Percentiles rank a stretch among this genome's conserved stretches.
Conservation (phyloP, 2,329 filamentous ascomycete species). For the Curvularia sp. region DNA sequence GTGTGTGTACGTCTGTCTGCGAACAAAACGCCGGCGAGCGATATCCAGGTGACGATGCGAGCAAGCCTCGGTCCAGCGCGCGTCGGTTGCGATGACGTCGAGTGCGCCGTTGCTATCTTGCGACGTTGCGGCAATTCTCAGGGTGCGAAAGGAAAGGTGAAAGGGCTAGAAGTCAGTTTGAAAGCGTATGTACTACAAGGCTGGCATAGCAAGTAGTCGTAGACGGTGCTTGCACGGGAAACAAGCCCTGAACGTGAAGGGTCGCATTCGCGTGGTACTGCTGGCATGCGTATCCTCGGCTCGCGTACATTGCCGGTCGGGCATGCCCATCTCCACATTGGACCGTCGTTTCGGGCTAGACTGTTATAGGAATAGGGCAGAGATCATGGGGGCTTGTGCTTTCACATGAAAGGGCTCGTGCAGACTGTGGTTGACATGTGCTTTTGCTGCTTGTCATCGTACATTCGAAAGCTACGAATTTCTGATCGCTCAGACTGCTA, state of each 20-base stretch:
- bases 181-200: constrained; percentile 14
- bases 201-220: constrained; percentile 11
- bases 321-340: constrained; percentile 39
- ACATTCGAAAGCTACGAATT: neutral
- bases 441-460: constrained; percentile 8
- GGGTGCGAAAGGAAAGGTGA: neutral
- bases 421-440: constrained; percentile 24
- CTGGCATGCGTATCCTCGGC: constrained; percentile 43
- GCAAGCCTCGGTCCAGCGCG: constrained; percentile 36
- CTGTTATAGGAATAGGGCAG: constrained; percentile 19
- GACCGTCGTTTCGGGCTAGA: constrained; percentile 25
- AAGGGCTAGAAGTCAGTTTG: neutral
- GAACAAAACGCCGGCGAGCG: constrained; percentile 11
- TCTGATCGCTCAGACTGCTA: too few relatives aligned
- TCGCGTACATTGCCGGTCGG: constrained; percentile 42
- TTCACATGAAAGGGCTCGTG: constrained; percentile 38
- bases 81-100: constrained; percentile 27
- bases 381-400: constrained; percentile 16
- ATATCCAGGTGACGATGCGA: constrained; percentile 4
- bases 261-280: constrained; percentile 26
- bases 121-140: neutral
- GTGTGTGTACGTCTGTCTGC: constrained; percentile 2
- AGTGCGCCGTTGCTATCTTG: constrained; percentile 11
- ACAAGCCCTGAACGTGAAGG: constrained; percentile 20
- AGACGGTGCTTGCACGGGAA: constrained; percentile 17